Percentiles rank a stretch among this genome's conserved stretches.
Conservation (phyloP, 306 rosid species). For the Glycine latifolia region DNA sequence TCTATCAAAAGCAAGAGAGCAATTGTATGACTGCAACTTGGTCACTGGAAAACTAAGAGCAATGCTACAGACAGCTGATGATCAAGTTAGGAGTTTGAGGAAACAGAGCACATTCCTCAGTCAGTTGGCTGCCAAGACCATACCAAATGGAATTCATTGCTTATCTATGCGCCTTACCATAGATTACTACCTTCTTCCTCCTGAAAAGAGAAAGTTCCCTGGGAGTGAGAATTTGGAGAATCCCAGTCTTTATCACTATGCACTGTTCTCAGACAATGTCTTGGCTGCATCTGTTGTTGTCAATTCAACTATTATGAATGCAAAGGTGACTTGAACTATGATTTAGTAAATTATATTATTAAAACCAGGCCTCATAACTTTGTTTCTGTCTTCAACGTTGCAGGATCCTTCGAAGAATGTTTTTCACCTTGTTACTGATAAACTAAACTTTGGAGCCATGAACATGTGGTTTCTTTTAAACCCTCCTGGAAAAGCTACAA, state of each 20-base stretch:
- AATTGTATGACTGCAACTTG: constrained; percentile 86
- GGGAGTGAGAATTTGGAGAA: constrained; percentile 85
- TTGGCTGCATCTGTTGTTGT: constrained; percentile 97
- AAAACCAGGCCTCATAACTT: constrained; percentile 34
- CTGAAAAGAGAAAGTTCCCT: constrained; percentile 81
- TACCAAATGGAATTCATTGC: constrained; percentile 93
- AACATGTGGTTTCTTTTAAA: constrained; percentile 98
- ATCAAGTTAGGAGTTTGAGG: constrained; percentile 85
- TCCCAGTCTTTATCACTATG: constrained; percentile 83
- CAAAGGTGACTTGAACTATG: constrained; percentile 66
- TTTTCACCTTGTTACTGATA: constrained; percentile 92
- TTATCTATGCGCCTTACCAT: constrained; percentile 89
- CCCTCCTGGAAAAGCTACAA: constrained; percentile 93
- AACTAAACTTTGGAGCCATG: constrained; percentile 97
- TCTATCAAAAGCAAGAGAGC: constrained; percentile 78
- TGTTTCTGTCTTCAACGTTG: constrained; percentile 49
- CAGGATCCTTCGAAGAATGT: constrained; percentile 97
- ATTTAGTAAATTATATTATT: constrained; percentile 25
- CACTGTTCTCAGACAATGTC: constrained; percentile 95
- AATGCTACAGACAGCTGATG: constrained; percentile 92
- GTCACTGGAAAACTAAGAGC: constrained; percentile 87
- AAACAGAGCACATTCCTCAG: constrained; percentile 92
- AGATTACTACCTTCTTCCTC: constrained; percentile 86
- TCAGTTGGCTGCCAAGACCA: constrained; percentile 94
- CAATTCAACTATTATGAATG: constrained; percentile 81